Percentiles rank a stretch among this genome's conserved stretches.
phyloP scores from a whole-genome alignment of 495 filamentous ascomycete genomes.

The Talaromyces stipitatus region DNA sequence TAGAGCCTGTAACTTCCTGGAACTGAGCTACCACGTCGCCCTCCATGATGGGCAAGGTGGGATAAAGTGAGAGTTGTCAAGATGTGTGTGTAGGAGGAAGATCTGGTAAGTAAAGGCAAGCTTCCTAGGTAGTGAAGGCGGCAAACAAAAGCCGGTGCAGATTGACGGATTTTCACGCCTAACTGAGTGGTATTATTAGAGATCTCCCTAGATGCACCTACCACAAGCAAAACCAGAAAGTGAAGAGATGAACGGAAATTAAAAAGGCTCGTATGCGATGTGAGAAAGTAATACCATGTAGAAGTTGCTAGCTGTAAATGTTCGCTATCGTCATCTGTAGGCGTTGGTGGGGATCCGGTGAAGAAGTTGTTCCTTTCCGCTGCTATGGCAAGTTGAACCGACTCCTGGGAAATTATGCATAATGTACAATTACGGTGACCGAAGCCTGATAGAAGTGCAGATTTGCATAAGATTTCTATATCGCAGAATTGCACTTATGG shows the following conservation, averaged over 20 bases:
- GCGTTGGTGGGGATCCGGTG: not conserved
- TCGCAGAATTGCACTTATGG: constrained; percentile 1
- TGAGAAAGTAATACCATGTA: not conserved
- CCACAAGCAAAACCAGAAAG: not conserved
- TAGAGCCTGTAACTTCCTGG: constrained; percentile 57
- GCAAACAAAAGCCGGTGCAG: not conserved
- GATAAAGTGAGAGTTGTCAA: not conserved
- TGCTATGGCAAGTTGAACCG: not conserved
- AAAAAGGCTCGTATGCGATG: not conserved
- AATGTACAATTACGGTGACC: not conserved
- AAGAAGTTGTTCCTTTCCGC: not conserved
- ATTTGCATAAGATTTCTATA: not conserved
- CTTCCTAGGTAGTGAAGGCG: not conserved
- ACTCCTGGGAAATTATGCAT: not conserved
- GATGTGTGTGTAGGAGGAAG: not conserved
- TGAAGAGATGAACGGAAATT: not conserved
- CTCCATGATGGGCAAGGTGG: constrained; percentile 53
- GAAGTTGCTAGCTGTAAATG: not conserved
- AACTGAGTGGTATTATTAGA: not conserved
- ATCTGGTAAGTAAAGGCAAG: not conserved
- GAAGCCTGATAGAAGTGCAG: not conserved
- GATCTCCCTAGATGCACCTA: not conserved
- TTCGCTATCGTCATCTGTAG: constrained; percentile 1
- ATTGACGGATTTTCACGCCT: not conserved
- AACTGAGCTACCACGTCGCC: constrained; percentile 42